Base-by-base conservation (phyloP, 768 basidiomycete species). In the Grammothele lineata region DNA sequence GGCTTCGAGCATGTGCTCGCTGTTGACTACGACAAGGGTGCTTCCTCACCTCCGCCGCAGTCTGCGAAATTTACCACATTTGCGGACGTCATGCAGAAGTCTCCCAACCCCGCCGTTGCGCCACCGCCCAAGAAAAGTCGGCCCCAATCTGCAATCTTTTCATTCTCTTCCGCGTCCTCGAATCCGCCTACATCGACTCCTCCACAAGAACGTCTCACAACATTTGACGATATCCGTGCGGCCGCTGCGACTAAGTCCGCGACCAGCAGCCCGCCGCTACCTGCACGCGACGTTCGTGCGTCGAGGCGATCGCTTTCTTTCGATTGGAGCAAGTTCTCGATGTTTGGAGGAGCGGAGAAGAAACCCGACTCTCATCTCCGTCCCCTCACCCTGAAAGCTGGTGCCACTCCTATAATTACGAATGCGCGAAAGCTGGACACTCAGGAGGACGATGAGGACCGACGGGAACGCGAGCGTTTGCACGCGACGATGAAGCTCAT, bases 1-100 rank as follows among this genome's bases (percentile, higher is more conserved):
- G 93, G 93, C 19, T 97, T 95, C 68, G 95, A 98, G 66, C 92
- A 95, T 58, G 88, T 98, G 45, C 80, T 97, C 27, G 89, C 94
- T n/a, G 84, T 80, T 37, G 94, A 97, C 65, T 95, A 89, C 57
- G 87, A 88, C n/a, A 58, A 62, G 39, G 77, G 80, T 49, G 50
- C 50, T 2, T 70, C 77, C 24, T 70, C 72, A 10, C 66, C 70
- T 10, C 77, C 78, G 26, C 70, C 80, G 11, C 61, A 69, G 11
- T 69, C 73, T 15, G 63, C 75, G 11, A 57, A 62, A 10, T 46
- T 58, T 15, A 55, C 66, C 37, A 47, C 59, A 7, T 54, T 64
- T 33, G 68, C 30, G 32, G 47, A 55, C 24, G 11, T 36, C 6
- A 32, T 53, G 1, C 46, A 41, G 18, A 62, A 54, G 47, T 61